phyloP scores from a whole-genome alignment of 108 stramenopile species.

The Cyclotella distinguenda region DNA sequence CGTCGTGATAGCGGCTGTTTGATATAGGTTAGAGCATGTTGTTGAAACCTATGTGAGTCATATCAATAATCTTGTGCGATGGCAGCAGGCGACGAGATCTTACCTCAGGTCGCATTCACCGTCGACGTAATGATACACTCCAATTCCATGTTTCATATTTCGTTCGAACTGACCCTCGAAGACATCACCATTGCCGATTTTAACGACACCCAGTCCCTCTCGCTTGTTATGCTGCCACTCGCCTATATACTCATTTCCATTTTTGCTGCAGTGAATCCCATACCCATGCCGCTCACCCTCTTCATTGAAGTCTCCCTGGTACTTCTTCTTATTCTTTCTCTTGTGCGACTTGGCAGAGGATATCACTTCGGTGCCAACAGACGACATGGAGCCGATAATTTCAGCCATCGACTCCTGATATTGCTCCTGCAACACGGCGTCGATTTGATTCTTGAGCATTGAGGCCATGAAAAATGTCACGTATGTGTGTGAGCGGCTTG shows the following conservation, averaged over 20 bases:
- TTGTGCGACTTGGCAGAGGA: conserved; percentile 3
- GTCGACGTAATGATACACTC: conserved; percentile 42
- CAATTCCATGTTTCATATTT: conserved; percentile 44
- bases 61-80: not conserved
- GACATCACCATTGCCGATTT: conserved; percentile 41
- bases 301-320: conserved; percentile 38
- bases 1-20: conserved; percentile 18
- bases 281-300: conserved; percentile 39
- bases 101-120: conserved; percentile 35
- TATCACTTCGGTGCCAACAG: not conserved
- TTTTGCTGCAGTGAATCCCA: conserved; percentile 39
- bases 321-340: conserved; percentile 24
- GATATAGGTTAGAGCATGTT: not conserved
- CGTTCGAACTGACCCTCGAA: conserved; percentile 43
- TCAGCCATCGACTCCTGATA: conserved; percentile 16
- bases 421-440: conserved; percentile 34
- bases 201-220: conserved; percentile 42
- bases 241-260: conserved; percentile 40
- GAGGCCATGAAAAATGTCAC: conserved; percentile 32
- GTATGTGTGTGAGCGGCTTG: conserved; percentile 27
- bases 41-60: not conserved
- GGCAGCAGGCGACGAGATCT: too few species aligned
- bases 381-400: not conserved
- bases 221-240: conserved; percentile 41
- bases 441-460: conserved; percentile 30